phyloP scores from a whole-genome alignment of 345 rosid species.

The Camelina hispida region DNA sequence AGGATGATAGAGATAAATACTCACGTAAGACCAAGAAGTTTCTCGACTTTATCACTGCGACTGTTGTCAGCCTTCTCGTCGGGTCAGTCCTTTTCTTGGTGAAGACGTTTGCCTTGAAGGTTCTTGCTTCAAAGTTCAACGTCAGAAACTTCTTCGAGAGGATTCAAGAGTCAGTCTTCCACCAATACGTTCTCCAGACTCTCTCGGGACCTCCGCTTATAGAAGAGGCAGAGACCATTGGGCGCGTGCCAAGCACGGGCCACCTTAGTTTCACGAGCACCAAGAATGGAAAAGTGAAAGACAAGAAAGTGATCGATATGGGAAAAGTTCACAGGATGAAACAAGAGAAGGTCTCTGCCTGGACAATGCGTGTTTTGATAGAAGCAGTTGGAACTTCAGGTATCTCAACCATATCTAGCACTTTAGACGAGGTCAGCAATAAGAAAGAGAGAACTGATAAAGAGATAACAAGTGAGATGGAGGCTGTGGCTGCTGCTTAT shows the following conservation, averaged over 20 bases:
- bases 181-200: constrained; percentile 79
- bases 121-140: constrained; percentile 84
- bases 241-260: constrained; percentile 53
- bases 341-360: constrained; percentile 84
- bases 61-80: constrained; percentile 60
- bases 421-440: constrained; percentile 53
- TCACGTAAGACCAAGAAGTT: constrained; percentile 53
- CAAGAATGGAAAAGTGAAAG: constrained; percentile 53
- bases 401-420: constrained; percentile 69
- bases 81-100: constrained; percentile 72
- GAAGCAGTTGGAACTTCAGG: constrained; percentile 74
- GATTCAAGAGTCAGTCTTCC: constrained; percentile 84
- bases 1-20: constrained; percentile 43
- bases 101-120: constrained; percentile 73
- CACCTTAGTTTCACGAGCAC: constrained; percentile 58
- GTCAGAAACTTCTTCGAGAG: constrained; percentile 83
- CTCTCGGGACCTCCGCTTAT: constrained; percentile 78
- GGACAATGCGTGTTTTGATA: constrained; percentile 88
- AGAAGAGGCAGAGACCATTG: constrained; percentile 66
- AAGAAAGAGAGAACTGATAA: constrained; percentile 53
- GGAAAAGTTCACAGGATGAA: constrained; percentile 74
- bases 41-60: constrained; percentile 62
- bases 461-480: constrained; percentile 81
- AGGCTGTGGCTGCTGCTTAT: constrained; percentile 75
- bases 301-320: constrained; percentile 74